Evolutionary conservation across 163 green algal species (phyloP).

Genomic region (Coccomyxa subellipsoidea): DNA sequence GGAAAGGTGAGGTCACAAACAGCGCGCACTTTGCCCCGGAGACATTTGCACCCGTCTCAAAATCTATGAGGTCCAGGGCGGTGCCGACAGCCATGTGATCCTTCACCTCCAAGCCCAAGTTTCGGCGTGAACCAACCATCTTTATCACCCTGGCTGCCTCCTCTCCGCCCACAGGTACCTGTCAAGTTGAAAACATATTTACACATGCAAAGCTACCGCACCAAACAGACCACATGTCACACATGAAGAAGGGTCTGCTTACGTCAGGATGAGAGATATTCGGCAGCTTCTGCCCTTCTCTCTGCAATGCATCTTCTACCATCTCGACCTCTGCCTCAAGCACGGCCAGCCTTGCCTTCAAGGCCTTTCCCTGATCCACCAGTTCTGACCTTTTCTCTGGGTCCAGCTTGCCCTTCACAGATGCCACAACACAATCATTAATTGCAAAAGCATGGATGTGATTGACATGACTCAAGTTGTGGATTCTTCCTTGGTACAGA

Average conservation of each 20-base stretch:
- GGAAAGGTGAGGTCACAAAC: neutral
- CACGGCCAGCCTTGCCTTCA: conserved; percentile 75
- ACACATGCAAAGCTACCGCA: too few species aligned
- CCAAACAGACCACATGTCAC: too few species aligned
- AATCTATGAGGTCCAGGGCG: conserved; percentile 90
- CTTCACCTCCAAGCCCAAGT: conserved; percentile 54
- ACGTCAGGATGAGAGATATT: conserved; percentile 94
- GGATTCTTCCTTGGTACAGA: too few species aligned
- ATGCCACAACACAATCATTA: neutral
- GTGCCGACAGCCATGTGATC: conserved; percentile 90
- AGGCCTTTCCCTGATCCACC: conserved; percentile 72
- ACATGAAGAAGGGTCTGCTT: neutral
- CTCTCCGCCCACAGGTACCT: conserved; percentile 70
- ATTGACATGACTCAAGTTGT: too few species aligned
- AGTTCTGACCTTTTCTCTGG: conserved; percentile 61
- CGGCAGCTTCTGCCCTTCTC: conserved; percentile 85
- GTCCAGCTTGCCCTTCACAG: conserved; percentile 79
- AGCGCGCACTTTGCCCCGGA: neutral
- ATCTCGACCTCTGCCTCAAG: conserved; percentile 57
- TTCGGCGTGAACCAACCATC: conserved; percentile 48
- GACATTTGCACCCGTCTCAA: conserved; percentile 64
- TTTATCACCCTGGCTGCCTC: conserved; percentile 48
- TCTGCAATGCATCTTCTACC: conserved; percentile 77
- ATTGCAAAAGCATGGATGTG: too few species aligned
- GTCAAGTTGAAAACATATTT: neutral